Evolutionary conservation across 2,329 filamentous ascomycete genomes (phyloP).

Genomic region (Triangularia setosa): DNA sequence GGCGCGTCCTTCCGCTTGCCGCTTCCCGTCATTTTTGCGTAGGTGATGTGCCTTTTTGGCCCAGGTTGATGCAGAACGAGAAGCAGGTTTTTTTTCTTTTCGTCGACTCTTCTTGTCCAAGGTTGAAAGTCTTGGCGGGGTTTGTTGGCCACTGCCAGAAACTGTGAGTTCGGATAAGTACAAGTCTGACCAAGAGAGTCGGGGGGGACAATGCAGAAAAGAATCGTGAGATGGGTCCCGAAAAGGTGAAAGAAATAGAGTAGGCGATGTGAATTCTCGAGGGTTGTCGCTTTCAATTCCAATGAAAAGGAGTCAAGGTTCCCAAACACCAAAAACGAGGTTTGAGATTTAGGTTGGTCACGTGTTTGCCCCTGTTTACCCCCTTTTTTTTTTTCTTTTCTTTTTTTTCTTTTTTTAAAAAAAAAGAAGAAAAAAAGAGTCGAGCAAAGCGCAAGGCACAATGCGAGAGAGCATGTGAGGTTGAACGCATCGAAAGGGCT

Average conservation of each 20-base stretch:
- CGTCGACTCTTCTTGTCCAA: neutral
- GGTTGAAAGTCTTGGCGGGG: neutral
- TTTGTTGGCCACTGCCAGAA: neutral
- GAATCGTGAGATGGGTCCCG: neutral
- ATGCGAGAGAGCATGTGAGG: neutral
- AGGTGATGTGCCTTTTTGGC: neutral
- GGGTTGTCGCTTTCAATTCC: neutral
- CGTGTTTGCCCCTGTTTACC: constrained; percentile 6
- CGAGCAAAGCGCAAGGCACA: neutral
- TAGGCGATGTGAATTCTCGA: neutral
- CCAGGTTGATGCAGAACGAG: neutral
- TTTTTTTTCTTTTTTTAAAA: too few species aligned
- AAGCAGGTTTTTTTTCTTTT: neutral
- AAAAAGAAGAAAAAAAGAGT: too few species aligned
- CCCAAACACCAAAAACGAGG: neutral
- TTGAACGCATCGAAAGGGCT: neutral
- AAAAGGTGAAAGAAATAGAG: neutral
- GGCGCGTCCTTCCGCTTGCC: constrained; percentile 35
- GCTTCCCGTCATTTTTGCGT: constrained; percentile 30
- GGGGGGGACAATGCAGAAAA: too few species aligned
- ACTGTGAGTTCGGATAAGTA: neutral
- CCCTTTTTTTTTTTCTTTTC: neutral
- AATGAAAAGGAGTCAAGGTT: neutral
- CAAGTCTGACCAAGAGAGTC: neutral
- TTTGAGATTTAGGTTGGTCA: neutral